Evolutionary conservation across 768 basidiomycete species (phyloP).

Genomic region (Tulasnella calospora): DNA sequence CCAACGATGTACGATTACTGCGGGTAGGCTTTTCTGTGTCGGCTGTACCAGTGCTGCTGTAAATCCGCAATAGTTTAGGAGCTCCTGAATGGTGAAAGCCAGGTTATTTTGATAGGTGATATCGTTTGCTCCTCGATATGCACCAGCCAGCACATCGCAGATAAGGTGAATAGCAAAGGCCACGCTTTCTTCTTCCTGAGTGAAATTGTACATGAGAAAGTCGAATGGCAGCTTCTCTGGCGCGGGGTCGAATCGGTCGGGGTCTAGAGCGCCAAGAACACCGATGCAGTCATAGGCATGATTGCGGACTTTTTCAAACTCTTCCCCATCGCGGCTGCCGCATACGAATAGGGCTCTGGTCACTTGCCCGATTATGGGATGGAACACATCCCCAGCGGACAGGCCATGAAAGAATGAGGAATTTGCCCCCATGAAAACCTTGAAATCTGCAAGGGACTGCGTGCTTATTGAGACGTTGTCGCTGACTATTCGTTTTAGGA

Average conservation of each 20-base stretch:
- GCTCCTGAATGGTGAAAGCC: conserved; percentile 87
- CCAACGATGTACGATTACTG: conserved; percentile 75
- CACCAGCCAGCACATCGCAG: conserved; percentile 74
- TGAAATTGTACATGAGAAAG: conserved; percentile 67
- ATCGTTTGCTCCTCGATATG: conserved; percentile 91
- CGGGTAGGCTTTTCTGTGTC: conserved; percentile 47
- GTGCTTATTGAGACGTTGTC: conserved; percentile 76
- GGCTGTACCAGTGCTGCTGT: conserved; percentile 63
- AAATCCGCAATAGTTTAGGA: conserved; percentile 83
- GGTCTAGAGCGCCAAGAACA: conserved; percentile 87
- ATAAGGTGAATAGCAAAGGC: conserved; percentile 84
- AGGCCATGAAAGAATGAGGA: conserved; percentile 49
- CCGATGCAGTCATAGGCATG: conserved; percentile 88
- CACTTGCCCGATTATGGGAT: conserved; percentile 64
- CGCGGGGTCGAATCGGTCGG: conserved; percentile 77
- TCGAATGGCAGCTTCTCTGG: conserved; percentile 59
- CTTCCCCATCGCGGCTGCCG: conserved; percentile 74
- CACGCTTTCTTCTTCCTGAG: conserved; percentile 67
- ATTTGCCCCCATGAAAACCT: conserved; percentile 49
- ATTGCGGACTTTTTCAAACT: conserved; percentile 57
- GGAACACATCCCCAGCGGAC: conserved; percentile 82
- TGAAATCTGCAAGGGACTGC: conserved; percentile 72
- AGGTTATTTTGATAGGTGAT: conserved; percentile 85
- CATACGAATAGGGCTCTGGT: conserved; percentile 62
- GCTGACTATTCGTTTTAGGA: conserved; percentile 67